Base-by-base conservation (phyloP, 306 rosid species). In the Castanea mollissima region DNA sequence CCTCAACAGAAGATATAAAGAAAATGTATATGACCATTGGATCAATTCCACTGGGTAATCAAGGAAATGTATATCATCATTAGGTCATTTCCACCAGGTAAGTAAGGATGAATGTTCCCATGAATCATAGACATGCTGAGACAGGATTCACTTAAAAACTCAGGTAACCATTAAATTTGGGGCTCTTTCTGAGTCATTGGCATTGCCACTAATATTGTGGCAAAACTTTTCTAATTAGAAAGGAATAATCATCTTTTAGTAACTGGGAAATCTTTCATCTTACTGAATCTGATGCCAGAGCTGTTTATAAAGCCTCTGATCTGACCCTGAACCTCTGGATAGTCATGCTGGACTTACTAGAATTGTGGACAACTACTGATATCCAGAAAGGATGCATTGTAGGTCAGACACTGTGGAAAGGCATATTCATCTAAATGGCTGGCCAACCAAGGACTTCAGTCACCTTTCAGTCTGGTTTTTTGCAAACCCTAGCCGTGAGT, bases 401-500 rank as follows among this genome's bases (percentile, higher is more conserved):
- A 74, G 71, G 74, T 19, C 71, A 83, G 72, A 34, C 78, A 74
- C 76, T 56, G 70, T 74, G 81, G 71, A 21, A 67, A 64, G 81
- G 76, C 52, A 75, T 57, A 76, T 80, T 83, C 72, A 74, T 77
- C 69, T 55, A 76, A 74, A 69, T 69, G 51, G 76, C 63, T 34
- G 76, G 27, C 69, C 74, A 83, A 76, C 76, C 76, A 64, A 44
- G 62, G 80, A 74, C 5, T 68, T 69, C 32, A 29, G 73, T 69
- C 80, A 74, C 72, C 75, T 84, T 73, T 81, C 65, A 55, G 77
- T 78, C 78, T 15, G 20, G 79, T 76, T 65, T 75, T 81, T 70
- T 34, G 84, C 76, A 79, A 74, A 64, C 88, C 82, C 70, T 78
- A 71, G 78, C 69, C 21, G 62, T 77, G 85, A 62, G 71, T 69